phyloP scores from a whole-genome alignment of 108 stramenopile species.

The Craspedostauros australis region DNA sequence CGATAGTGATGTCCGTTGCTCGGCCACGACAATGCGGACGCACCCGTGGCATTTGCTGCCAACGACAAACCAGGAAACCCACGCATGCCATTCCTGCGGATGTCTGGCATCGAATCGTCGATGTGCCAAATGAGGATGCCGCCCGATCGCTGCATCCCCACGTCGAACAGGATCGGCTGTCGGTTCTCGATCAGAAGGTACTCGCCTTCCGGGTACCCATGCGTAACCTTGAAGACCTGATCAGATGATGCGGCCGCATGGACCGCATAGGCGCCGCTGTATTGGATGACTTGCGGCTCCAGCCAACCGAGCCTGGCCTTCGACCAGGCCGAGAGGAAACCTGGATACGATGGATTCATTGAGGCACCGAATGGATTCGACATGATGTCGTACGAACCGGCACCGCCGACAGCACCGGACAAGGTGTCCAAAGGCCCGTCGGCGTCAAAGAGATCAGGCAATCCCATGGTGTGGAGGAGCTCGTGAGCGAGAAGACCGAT shows the following conservation, averaged over 20 bases:
- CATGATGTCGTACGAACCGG: constrained; percentile 31
- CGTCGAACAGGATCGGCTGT: constrained; percentile 33
- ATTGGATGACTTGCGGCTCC: constrained; percentile 12
- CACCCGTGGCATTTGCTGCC: constrained; percentile 21
- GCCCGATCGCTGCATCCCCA: constrained; percentile 10
- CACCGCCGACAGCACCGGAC: constrained; percentile 14
- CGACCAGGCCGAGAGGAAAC: constrained; percentile 34
- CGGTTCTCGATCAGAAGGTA: constrained; percentile 41
- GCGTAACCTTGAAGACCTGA: constrained; percentile 24
- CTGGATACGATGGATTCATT: constrained; percentile 33
- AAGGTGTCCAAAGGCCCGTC: neutral
- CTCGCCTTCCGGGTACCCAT: constrained; percentile 11
- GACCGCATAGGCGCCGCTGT: constrained; percentile 14
- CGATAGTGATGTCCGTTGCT: constrained; percentile 47
- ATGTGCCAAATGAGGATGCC: constrained; percentile 50
- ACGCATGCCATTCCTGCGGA: constrained; percentile 5
- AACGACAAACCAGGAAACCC: constrained; percentile 35
- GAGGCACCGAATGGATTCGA: constrained; percentile 27
- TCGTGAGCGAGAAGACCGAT: constrained; percentile 31
- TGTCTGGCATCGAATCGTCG: constrained; percentile 19
- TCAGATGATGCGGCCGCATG: neutral
- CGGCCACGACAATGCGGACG: constrained; percentile 42
- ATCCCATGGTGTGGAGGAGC: constrained; percentile 11
- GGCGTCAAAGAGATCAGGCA: constrained; percentile 31
- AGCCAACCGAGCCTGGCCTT: constrained; percentile 39